These are phyloP conservation scores for Lasiosphaeria hispida DNA, from an alignment of 495 filamentous ascomycete genomes.

Conservation along the genomic window DNA sequence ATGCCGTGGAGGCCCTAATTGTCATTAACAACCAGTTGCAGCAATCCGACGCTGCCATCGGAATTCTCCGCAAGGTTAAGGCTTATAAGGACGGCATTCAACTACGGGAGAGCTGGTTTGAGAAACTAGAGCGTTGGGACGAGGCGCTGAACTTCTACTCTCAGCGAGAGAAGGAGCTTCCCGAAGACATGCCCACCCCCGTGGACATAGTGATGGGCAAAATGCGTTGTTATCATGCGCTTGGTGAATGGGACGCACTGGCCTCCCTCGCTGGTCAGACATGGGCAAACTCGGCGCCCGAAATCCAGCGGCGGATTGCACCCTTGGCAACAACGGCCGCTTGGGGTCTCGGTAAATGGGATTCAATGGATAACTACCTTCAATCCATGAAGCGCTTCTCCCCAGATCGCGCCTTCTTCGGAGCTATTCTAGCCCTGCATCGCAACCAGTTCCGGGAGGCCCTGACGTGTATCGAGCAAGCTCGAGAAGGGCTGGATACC, in stretches of 20 bases:
- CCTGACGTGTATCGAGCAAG: conserved; percentile 78
- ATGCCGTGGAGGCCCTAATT: conserved; percentile 92
- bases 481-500: conserved; percentile 88
- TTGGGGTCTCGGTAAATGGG: conserved; percentile 97
- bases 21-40: conserved; percentile 98
- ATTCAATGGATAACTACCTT: conserved; percentile 95
- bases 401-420: conserved; percentile 95
- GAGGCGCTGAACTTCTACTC: conserved; percentile 93
- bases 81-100: conserved; percentile 88
- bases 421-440: conserved; percentile 88
- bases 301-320: conserved; percentile 83
- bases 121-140: conserved; percentile 97
- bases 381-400: conserved; percentile 89
- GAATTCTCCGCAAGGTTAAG: conserved; percentile 91
- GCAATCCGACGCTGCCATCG: conserved; percentile 95
- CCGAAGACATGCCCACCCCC: conserved; percentile 56
- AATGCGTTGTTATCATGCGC: conserved; percentile 96
- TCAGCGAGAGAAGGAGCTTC: conserved; percentile 67
- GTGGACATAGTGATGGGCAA: conserved; percentile 98
- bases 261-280: conserved; percentile 86
- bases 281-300: conserved; percentile 80
- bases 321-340: conserved; percentile 91
- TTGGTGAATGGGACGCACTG: conserved; percentile 94
- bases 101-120: conserved; percentile 95
- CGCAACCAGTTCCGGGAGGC: conserved; percentile 93